A percentile compares a stretch with the other conserved stretches of the same genome.
phyloP scores from a whole-genome alignment of 2,329 filamentous ascomycete species.

The Paecilomyces niveus region DNA sequence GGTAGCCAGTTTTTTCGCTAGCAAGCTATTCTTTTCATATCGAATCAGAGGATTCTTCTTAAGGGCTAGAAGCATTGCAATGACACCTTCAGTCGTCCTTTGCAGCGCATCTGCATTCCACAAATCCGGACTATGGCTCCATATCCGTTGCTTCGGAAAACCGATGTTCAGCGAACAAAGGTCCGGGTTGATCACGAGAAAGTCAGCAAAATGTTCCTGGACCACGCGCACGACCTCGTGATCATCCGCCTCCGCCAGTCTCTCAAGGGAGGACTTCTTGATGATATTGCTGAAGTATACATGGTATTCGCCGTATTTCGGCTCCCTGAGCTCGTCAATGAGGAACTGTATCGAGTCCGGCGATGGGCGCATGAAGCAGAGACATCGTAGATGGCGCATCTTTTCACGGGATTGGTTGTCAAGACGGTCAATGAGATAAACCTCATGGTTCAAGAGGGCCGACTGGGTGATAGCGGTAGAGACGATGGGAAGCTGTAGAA shows the following conservation, averaged over 20 bases:
- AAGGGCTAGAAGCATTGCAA: constrained; percentile 75
- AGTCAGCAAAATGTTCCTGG: constrained; percentile 96
- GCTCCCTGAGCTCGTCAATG: constrained; percentile 91
- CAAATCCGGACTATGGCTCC: constrained; percentile 71
- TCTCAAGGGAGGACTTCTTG: constrained; percentile 91
- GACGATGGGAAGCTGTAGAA: constrained; percentile 66
- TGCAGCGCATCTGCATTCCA: constrained; percentile 90
- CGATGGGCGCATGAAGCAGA: constrained; percentile 89
- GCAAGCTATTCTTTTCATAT: constrained; percentile 81
- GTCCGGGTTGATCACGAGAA: constrained; percentile 89
- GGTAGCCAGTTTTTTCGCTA: constrained; percentile 87
- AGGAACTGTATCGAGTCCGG: constrained; percentile 87
- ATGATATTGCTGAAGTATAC: constrained; percentile 97
- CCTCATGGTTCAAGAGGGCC: constrained; percentile 86
- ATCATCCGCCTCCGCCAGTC: constrained; percentile 91
- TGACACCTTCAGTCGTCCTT: constrained; percentile 75
- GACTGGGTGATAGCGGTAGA: constrained; percentile 96
- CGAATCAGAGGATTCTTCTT: constrained; percentile 96
- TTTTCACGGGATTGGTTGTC: constrained; percentile 88
- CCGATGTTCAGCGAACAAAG: constrained; percentile 73
- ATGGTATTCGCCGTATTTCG: constrained; percentile 95
- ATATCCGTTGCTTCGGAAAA: constrained; percentile 68
- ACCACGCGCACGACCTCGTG: constrained; percentile 93
- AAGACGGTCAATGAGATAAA: constrained; percentile 93
- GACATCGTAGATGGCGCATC: constrained; percentile 92